Conservation (phyloP, 1,139 yeast genomes). For the Magnusiomyces suaveolens region DNA sequence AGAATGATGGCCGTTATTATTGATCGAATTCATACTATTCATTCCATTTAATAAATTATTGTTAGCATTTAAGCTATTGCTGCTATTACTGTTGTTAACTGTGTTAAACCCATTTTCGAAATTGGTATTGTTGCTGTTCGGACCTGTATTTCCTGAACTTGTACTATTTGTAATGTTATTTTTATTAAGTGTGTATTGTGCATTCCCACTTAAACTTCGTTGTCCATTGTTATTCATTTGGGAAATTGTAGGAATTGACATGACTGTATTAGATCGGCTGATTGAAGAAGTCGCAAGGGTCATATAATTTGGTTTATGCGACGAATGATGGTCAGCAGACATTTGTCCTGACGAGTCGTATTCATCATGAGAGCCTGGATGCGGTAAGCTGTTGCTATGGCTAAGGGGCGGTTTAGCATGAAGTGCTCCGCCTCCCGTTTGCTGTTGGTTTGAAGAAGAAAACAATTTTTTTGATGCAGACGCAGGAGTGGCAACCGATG, state of each 20-base stretch:
- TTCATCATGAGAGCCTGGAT: not conserved
- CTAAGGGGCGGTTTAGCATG: constrained; percentile 2
- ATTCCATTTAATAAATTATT: not conserved
- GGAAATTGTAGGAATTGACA: not conserved
- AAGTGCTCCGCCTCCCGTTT: not conserved
- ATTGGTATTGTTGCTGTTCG: not conserved
- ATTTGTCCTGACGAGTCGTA: not conserved
- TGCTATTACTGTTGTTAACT: constrained; percentile 5
- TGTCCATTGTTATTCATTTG: not conserved
- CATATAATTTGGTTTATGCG: constrained; percentile 2
- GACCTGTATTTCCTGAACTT: not conserved
- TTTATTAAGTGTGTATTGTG: not conserved
- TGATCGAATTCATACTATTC: not conserved
- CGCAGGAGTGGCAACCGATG: not conserved
- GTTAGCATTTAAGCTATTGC: not conserved
- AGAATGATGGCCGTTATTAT: too few species aligned
- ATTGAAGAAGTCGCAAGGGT: constrained; percentile 3
- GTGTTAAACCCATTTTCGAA: not conserved
- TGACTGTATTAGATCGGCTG: not conserved
- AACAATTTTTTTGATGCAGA: not conserved
- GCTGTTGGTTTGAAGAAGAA: not conserved
- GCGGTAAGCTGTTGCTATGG: constrained; percentile 4
- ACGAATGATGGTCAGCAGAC: not conserved
- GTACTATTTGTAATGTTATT: not conserved
- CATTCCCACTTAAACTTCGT: not conserved